Evolutionary conservation across 2,329 filamentous ascomycete genomes (phyloP).

Genomic region (Plectosphaerella plurivora): DNA sequence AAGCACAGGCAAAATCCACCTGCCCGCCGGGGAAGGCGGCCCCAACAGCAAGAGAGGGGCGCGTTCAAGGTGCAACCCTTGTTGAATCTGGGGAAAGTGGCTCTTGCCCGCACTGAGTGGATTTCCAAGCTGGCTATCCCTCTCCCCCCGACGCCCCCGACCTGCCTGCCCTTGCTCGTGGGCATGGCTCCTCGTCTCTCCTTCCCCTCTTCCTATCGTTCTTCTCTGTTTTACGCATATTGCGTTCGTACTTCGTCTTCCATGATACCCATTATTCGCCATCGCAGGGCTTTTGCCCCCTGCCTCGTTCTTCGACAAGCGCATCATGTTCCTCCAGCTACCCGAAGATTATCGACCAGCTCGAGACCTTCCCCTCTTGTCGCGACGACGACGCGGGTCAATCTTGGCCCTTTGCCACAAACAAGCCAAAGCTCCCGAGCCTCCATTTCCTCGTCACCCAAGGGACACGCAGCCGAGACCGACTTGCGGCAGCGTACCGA

Average conservation of each 20-base stretch:
- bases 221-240: not conserved
- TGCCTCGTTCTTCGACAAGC: slow-evolving; percentile 14
- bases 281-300: slow-evolving; percentile 16
- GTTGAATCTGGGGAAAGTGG: not conserved
- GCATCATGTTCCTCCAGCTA: not conserved
- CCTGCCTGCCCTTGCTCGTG: not conserved
- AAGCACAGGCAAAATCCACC: not conserved
- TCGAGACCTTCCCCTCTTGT: too few species aligned
- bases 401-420: too few species aligned
- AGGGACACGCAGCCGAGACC: too few species aligned
- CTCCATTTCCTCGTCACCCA: too few species aligned
- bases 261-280: slow-evolving; percentile 7
- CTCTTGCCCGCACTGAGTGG: not conserved
- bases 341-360: too few species aligned
- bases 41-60: not conserved
- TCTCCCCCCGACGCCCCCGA: not conserved
- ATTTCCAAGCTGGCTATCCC: not conserved
- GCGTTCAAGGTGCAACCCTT: not conserved
- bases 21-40: not conserved
- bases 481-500: too few species aligned
- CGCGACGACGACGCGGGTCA: too few species aligned
- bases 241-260: not conserved
- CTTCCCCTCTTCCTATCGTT: not conserved
- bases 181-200: not conserved
- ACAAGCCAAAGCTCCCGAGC: too few species aligned